Evolutionary conservation across 768 basidiomycete species (phyloP).

Genomic region (Suillus sp.): DNA sequence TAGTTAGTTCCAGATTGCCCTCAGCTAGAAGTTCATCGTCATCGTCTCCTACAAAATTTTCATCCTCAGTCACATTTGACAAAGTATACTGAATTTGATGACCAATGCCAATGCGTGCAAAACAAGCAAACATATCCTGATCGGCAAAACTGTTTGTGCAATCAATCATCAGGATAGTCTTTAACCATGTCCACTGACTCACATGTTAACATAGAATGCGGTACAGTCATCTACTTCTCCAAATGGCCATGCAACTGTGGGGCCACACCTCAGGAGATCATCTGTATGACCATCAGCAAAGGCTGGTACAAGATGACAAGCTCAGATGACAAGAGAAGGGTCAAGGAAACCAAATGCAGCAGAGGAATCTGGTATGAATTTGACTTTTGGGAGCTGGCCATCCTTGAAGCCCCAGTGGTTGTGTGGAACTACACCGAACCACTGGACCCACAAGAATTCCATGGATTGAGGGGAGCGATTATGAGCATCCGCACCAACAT

Average conservation of each 20-base stretch:
- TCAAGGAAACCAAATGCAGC: conserved; percentile 28
- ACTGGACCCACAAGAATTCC: conserved; percentile 28
- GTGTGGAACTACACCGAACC: conserved; percentile 20
- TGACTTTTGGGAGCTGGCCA: conserved; percentile 22
- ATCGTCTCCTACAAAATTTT: not conserved
- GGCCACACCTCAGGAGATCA: conserved; percentile 13
- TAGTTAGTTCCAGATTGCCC: not conserved
- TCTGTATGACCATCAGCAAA: conserved; percentile 23
- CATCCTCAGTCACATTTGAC: not conserved
- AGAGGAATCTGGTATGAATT: conserved; percentile 21
- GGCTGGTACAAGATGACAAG: conserved; percentile 28
- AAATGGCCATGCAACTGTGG: not conserved
- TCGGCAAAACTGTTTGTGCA: conserved; percentile 42
- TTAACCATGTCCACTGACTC: not conserved
- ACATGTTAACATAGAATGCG: conserved; percentile 23
- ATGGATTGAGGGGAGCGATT: conserved; percentile 14
- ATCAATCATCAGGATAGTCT: not conserved
- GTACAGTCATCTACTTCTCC: conserved; percentile 13
- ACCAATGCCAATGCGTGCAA: conserved; percentile 33
- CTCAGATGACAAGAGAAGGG: conserved; percentile 22
- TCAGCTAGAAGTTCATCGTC: not conserved
- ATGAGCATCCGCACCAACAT: conserved; percentile 1
- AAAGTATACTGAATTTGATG: conserved; percentile 17
- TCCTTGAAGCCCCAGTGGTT: conserved; percentile 16
- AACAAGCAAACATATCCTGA: conserved; percentile 42